Evolutionary conservation across 495 filamentous ascomycete genomes (phyloP).

Genomic region (Lasiosphaeria miniovina): DNA sequence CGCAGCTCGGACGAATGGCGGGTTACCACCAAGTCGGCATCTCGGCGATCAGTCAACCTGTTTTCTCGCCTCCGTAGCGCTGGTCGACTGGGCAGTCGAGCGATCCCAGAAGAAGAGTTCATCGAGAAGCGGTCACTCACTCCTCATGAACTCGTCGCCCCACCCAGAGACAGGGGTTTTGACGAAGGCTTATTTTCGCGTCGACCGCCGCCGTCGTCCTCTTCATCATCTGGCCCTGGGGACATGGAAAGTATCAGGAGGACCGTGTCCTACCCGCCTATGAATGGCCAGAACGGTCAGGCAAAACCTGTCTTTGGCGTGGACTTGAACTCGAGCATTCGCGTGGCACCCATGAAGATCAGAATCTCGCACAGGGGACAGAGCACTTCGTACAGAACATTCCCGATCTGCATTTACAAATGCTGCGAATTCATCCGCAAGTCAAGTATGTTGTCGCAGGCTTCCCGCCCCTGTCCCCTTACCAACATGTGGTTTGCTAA

Average conservation of each 20-base stretch:
- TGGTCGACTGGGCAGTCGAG: neutral
- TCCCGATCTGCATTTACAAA: constrained; percentile 28
- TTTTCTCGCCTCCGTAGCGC: constrained; percentile 19
- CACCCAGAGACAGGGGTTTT: neutral
- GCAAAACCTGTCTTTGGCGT: constrained; percentile 21
- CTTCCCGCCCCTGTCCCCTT: neutral
- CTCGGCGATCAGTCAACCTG: constrained; percentile 8
- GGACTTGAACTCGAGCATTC: constrained; percentile 26
- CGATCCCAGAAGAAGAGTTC: constrained; percentile 11
- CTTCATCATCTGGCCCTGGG: neutral
- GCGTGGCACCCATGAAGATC: constrained; percentile 25
- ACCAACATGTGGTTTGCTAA: neutral
- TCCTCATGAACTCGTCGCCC: constrained; percentile 13
- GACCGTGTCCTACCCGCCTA: neutral
- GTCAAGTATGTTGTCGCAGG: constrained; percentile 13
- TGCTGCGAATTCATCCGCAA: constrained; percentile 31
- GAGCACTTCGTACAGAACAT: constrained; percentile 23
- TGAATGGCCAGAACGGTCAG: neutral
- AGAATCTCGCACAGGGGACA: constrained; percentile 30
- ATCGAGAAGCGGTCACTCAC: constrained; percentile 24
- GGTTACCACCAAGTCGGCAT: neutral
- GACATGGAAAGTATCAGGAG: neutral
- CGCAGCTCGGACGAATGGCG: constrained; percentile 16
- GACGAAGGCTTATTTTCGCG: too few species aligned
- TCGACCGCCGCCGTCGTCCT: neutral